A percentile compares a stretch with the other conserved stretches of the same genome.
Conservation (phyloP, 2,329 filamentous ascomycete species). For the Verticillium zaregamsianum region DNA sequence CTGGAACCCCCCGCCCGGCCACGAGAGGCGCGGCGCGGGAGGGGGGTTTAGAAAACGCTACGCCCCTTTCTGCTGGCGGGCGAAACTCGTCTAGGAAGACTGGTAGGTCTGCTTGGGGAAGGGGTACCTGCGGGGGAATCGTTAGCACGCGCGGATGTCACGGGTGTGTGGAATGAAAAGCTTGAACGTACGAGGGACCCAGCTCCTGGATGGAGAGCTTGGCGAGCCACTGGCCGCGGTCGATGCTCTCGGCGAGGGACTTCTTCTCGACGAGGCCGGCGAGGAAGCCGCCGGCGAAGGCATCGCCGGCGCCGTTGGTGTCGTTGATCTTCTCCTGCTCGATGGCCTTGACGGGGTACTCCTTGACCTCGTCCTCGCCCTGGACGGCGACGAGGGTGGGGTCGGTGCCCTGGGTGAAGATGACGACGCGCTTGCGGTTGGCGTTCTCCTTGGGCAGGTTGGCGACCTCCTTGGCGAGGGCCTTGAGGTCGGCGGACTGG, state of each 20-base stretch:
- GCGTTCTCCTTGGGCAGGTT: slow-evolving; percentile 89
- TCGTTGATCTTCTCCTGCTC: slow-evolving; percentile 78
- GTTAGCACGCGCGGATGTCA: not conserved
- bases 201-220: slow-evolving; percentile 91
- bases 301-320: slow-evolving; percentile 95
- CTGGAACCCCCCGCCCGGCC: slow-evolving; percentile 3
- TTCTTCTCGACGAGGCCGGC: slow-evolving; percentile 87
- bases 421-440: slow-evolving; percentile 76
- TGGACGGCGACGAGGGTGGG: slow-evolving; percentile 82
- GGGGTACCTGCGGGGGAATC: slow-evolving; percentile 56
- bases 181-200: slow-evolving; percentile 79
- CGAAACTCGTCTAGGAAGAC: slow-evolving; percentile 28
- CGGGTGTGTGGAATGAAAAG: not conserved
- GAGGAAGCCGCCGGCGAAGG: slow-evolving; percentile 90
- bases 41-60: slow-evolving; percentile 18
- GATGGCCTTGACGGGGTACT: slow-evolving; percentile 80
- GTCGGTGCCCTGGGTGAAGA: slow-evolving; percentile 92
- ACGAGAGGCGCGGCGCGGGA: not conserved
- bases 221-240: slow-evolving; percentile 96
- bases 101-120: slow-evolving; percentile 77
- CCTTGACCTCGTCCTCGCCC: slow-evolving; percentile 64
- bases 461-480: slow-evolving; percentile 82
- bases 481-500: slow-evolving; percentile 70
- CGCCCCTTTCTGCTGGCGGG: not conserved
- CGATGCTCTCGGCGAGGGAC: slow-evolving; percentile 70